Evolutionary conservation across 169 alveolate genomes (phyloP).

Genomic region (Babesia caballi): DNA sequence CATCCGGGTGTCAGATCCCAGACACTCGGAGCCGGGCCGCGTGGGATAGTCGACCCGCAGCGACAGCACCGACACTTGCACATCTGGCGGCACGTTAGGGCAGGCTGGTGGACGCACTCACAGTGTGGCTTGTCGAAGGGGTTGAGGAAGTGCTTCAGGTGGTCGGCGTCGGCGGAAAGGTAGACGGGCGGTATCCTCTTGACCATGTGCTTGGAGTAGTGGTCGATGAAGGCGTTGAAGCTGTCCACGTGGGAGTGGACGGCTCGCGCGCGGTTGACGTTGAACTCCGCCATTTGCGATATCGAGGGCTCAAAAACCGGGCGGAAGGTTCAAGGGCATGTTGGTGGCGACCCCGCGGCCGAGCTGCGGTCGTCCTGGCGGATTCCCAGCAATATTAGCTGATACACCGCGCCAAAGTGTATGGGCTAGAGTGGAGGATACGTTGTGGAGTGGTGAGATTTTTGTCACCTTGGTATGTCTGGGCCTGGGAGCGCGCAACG

Average conservation of each 20-base stretch:
- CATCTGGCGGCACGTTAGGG: conserved; percentile 9
- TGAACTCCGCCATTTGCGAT: conserved; percentile 41
- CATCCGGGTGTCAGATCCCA: conserved; percentile 71
- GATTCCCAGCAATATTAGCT: too few species aligned
- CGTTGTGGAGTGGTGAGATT: too few species aligned
- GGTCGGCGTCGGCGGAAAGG: conserved; percentile 46
- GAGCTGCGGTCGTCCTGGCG: neutral
- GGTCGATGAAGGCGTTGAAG: conserved; percentile 65
- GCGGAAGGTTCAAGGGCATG: neutral
- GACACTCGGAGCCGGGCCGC: conserved; percentile 67
- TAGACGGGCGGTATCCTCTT: conserved; percentile 68
- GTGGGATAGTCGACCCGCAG: conserved; percentile 63
- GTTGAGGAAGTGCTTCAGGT: conserved; percentile 43
- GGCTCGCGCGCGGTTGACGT: conserved; percentile 37
- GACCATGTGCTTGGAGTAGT: conserved; percentile 54
- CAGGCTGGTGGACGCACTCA: neutral
- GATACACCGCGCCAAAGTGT: too few species aligned
- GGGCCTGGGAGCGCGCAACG: too few species aligned
- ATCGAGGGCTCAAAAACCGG: neutral
- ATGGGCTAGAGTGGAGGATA: too few species aligned
- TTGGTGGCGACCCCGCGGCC: neutral
- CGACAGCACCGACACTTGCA: conserved; percentile 46
- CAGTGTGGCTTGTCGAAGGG: conserved; percentile 51
- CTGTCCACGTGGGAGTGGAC: conserved; percentile 64
- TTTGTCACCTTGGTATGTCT: too few species aligned